Conservation (phyloP, 306 rosid species). For the Abrus pulchellus region DNA sequence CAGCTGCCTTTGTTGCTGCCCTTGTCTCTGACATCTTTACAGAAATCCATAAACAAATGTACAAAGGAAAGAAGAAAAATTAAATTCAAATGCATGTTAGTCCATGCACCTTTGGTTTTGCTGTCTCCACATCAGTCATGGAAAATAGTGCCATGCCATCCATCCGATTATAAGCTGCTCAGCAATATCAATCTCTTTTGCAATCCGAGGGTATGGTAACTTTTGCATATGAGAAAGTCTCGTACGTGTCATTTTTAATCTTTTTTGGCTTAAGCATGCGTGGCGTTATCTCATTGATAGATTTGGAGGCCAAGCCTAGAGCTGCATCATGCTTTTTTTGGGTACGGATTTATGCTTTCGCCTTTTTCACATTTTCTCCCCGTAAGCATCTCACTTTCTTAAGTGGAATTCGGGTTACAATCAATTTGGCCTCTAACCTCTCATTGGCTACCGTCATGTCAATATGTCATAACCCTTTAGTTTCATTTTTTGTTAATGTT, state of each 20-base stretch:
- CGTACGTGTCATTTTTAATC: slow-evolving; percentile 54
- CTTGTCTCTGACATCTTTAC: slow-evolving; percentile 75
- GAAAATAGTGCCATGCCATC: slow-evolving; percentile 60
- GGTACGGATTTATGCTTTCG: slow-evolving; percentile 54
- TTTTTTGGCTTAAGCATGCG: slow-evolving; percentile 51
- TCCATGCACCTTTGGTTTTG: slow-evolving; percentile 60
- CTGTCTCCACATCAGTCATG: slow-evolving; percentile 57
- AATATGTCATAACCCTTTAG: slow-evolving; percentile 41
- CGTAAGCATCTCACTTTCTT: slow-evolving; percentile 39
- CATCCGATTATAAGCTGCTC: slow-evolving; percentile 53
- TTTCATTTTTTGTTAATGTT: neutral
- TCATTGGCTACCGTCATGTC: slow-evolving; percentile 43
- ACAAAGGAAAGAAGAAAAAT: slow-evolving; percentile 43
- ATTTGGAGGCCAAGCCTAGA: slow-evolving; percentile 53
- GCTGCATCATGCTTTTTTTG: slow-evolving; percentile 39
- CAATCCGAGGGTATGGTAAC: slow-evolving; percentile 47
- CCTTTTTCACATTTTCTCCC: slow-evolving; percentile 43
- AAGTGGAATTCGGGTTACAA: slow-evolving; percentile 47
- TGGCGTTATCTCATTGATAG: slow-evolving; percentile 62
- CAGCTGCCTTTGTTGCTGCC: slow-evolving; percentile 71
- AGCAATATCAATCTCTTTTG: slow-evolving; percentile 52
- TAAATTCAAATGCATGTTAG: slow-evolving; percentile 55
- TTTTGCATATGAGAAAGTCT: slow-evolving; percentile 53
- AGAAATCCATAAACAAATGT: slow-evolving; percentile 63
- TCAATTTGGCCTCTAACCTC: slow-evolving; percentile 41